Percentiles rank a stretch among this genome's conserved stretches.
These are phyloP conservation scores for Hortiboletus flavorubellus DNA, from an alignment of 768 basidiomycete species.

Conservation along the genomic window DNA sequence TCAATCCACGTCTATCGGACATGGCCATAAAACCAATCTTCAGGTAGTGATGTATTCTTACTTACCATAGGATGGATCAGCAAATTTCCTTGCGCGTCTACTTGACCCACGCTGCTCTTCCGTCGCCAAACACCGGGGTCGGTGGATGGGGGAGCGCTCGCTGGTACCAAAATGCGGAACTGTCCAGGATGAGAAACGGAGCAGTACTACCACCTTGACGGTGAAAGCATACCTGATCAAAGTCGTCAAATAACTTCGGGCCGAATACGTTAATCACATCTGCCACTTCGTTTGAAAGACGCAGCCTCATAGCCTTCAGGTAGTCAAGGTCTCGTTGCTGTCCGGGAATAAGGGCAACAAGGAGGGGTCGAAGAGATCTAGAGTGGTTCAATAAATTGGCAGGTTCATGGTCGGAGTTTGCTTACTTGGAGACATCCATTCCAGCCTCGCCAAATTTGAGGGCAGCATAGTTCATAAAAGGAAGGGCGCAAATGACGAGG, in stretches of 20 bases:
- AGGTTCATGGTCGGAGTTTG: conserved; percentile 6
- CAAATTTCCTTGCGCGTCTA: conserved; percentile 82
- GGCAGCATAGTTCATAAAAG: conserved; percentile 88
- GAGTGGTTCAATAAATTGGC: conserved; percentile 6
- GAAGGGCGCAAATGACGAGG: conserved; percentile 67
- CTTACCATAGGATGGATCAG: conserved; percentile 84
- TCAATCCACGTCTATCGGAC: conserved; percentile 76
- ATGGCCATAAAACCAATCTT: neutral
- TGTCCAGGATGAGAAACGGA: conserved; percentile 27
- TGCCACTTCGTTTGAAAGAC: conserved; percentile 80
- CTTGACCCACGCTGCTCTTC: conserved; percentile 75
- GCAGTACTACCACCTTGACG: neutral
- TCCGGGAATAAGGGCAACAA: conserved; percentile 85
- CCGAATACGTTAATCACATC: conserved; percentile 86
- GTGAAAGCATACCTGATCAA: conserved; percentile 58
- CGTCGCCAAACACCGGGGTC: conserved; percentile 74
- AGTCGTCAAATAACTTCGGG: conserved; percentile 83
- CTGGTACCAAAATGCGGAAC: conserved; percentile 79
- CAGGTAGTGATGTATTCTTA: conserved; percentile 17
- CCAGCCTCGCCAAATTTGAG: conserved; percentile 98
- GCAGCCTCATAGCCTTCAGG: conserved; percentile 67
- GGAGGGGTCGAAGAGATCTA: conserved; percentile 86
- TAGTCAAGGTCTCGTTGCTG: conserved; percentile 78
- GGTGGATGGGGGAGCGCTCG: conserved; percentile 78
- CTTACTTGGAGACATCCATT: conserved; percentile 94